Evolutionary conservation across 129 eudicot species (phyloP).

Genomic region (Rutidosis leptorrhynchoides): DNA sequence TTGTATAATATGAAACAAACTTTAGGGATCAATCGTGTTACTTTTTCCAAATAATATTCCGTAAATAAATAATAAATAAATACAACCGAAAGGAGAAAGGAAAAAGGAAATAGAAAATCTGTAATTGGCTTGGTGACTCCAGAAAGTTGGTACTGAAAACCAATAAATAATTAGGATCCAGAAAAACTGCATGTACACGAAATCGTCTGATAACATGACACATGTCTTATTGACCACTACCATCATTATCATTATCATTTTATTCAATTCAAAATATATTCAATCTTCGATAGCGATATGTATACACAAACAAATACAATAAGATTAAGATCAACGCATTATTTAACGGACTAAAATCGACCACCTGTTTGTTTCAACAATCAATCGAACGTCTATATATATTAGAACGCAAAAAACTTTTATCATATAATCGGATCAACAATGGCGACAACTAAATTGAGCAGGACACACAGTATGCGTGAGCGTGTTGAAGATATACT

Average conservation of each 20-base stretch:
- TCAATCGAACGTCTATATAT: neutral
- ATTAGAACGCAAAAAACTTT: conserved; percentile 8
- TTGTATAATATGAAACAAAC: too few species aligned
- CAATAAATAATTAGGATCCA: conserved; percentile 24
- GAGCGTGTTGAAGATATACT: conserved; percentile 85
- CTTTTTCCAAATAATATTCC: too few species aligned
- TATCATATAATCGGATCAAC: neutral
- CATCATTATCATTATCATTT: too few species aligned
- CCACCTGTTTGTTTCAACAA: neutral
- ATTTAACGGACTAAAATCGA: neutral
- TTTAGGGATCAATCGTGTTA: too few species aligned
- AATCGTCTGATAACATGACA: conserved; percentile 33
- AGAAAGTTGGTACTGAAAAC: conserved; percentile 17
- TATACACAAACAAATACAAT: neutral
- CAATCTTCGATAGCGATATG: conserved; percentile 15
- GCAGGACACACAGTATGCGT: conserved; percentile 66
- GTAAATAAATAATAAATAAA: too few species aligned
- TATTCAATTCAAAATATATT: conserved; percentile 15
- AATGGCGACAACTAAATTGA: conserved; percentile 57
- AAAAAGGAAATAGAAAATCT: too few species aligned
- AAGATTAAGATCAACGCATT: conserved; percentile 3
- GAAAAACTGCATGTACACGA: conserved; percentile 37
- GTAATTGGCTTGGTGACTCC: neutral
- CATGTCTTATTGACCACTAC: conserved; percentile 26
- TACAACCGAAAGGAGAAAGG: neutral